Evolutionary conservation across 139 green algal species (phyloP).

Genomic region (Zygnema cylindricum): DNA sequence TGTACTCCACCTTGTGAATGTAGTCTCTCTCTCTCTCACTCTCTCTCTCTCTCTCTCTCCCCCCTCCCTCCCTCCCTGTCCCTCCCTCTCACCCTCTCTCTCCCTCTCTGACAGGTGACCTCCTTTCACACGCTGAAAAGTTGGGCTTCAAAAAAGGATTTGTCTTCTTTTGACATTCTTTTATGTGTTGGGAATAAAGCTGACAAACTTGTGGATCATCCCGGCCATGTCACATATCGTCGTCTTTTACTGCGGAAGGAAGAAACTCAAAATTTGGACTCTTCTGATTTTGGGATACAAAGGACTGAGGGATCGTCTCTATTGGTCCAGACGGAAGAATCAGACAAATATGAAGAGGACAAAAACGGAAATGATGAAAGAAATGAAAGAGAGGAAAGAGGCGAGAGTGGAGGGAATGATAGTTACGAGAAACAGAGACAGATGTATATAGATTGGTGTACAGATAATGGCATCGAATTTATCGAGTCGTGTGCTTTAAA

Average conservation of each 20-base stretch:
- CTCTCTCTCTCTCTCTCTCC: too few relatives aligned
- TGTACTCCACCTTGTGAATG: too few relatives aligned
- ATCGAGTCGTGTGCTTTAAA: constrained; percentile 46
- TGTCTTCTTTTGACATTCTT: constrained; percentile 45
- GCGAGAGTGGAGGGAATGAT: not conserved
- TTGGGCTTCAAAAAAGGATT: constrained; percentile 21
- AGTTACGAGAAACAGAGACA: constrained; percentile 11
- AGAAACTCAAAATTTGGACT: not conserved
- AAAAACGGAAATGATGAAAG: not conserved
- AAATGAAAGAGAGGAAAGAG: not conserved
- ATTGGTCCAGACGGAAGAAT: not conserved
- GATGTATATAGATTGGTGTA: constrained; percentile 41
- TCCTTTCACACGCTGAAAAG: constrained; percentile 30
- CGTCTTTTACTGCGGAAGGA: not conserved
- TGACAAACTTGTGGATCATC: constrained; percentile 23
- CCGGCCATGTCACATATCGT: not conserved
- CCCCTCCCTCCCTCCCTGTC: too few relatives aligned
- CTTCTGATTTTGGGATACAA: constrained; percentile 16
- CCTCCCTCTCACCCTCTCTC: too few relatives aligned
- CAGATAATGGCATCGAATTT: constrained; percentile 49
- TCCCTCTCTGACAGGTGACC: not conserved
- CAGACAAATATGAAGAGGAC: constrained; percentile 17
- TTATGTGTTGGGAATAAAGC: constrained; percentile 53
- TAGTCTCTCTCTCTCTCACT: too few relatives aligned
- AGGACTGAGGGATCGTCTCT: constrained; percentile 1